Percentiles rank a stretch among this genome's conserved stretches.
Evolutionary conservation across 306 rosid species (phyloP).

Genomic region (Phaseolus lunatus): DNA sequence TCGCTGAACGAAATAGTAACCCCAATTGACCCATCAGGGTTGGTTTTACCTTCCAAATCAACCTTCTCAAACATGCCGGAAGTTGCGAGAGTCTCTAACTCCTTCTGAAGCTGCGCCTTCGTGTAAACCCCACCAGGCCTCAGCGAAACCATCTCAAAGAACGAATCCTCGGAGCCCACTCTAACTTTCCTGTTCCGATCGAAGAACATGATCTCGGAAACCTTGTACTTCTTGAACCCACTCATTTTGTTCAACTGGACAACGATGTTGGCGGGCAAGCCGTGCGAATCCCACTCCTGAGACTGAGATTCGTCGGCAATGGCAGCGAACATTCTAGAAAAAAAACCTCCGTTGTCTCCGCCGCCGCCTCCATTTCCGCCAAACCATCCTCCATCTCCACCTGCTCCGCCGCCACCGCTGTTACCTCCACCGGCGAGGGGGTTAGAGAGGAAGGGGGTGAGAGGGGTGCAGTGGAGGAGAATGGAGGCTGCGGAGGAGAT

Average conservation of each 20-base stretch:
- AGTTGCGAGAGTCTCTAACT: conserved; percentile 77
- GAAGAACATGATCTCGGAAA: conserved; percentile 77
- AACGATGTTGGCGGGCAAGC: conserved; percentile 82
- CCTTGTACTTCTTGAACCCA: conserved; percentile 83
- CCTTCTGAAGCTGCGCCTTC: conserved; percentile 87
- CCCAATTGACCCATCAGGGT: conserved; percentile 76
- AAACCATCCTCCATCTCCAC: conserved; percentile 57
- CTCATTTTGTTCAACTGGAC: conserved; percentile 86
- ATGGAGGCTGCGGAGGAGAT: conserved; percentile 70
- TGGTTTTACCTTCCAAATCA: conserved; percentile 88
- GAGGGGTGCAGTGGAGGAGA: conserved; percentile 44
- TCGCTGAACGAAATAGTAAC: conserved; percentile 75
- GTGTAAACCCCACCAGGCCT: conserved; percentile 82
- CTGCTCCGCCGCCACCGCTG: conserved; percentile 34
- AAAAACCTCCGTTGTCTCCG: conserved; percentile 56
- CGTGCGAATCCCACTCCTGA: conserved; percentile 89
- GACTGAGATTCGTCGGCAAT: conserved; percentile 71
- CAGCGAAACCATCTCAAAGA: conserved; percentile 89
- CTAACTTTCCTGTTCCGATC: conserved; percentile 65
- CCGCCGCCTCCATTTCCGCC: conserved; percentile 47
- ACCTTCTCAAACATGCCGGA: conserved; percentile 99
- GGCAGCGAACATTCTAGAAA: conserved; percentile 65
- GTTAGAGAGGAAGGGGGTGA: conserved; percentile 16
- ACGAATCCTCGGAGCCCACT: conserved; percentile 82
- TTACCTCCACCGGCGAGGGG: conserved; percentile 24